Percentiles rank a stretch among this genome's conserved stretches.
Conservation (phyloP, 345 rosid species). For the Brassica carinata region DNA sequence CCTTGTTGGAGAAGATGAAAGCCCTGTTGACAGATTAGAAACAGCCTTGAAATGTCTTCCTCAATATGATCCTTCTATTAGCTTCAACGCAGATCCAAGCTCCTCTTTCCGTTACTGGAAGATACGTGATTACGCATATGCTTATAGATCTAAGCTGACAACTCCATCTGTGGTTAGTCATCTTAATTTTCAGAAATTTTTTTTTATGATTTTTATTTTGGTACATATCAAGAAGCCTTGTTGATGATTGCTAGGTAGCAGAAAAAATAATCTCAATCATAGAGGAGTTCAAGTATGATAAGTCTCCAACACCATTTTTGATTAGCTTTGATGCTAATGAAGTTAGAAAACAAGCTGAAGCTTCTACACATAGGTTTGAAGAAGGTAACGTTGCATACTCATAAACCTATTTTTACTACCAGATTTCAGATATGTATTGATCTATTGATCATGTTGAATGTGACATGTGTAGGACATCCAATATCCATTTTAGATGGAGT, state of each 20-base stretch:
- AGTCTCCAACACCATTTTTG: conserved; percentile 65
- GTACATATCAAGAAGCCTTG: conserved; percentile 13
- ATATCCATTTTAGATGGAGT: conserved; percentile 79
- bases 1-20: conserved; percentile 57
- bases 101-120: conserved; percentile 73
- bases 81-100: conserved; percentile 39
- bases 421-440: not conserved
- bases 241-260: conserved; percentile 59
- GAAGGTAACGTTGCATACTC: conserved; percentile 50
- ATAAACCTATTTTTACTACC: not conserved
- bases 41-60: conserved; percentile 75
- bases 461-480: conserved; percentile 63
- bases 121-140: conserved; percentile 84
- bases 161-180: conserved; percentile 70
- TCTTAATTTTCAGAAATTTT: not conserved
- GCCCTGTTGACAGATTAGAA: conserved; percentile 65
- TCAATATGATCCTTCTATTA: conserved; percentile 54
- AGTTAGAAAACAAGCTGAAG: conserved; percentile 75
- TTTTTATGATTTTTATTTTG: not conserved
- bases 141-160: conserved; percentile 70
- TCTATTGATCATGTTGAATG: conserved; percentile 17
- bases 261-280: conserved; percentile 56
- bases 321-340: conserved; percentile 61
- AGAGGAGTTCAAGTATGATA: conserved; percentile 56
- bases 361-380: conserved; percentile 81